Evolutionary conservation across 1,284 basidiomycete genomes (phyloP).

Genomic region (Cryptococcus wingfieldii): DNA sequence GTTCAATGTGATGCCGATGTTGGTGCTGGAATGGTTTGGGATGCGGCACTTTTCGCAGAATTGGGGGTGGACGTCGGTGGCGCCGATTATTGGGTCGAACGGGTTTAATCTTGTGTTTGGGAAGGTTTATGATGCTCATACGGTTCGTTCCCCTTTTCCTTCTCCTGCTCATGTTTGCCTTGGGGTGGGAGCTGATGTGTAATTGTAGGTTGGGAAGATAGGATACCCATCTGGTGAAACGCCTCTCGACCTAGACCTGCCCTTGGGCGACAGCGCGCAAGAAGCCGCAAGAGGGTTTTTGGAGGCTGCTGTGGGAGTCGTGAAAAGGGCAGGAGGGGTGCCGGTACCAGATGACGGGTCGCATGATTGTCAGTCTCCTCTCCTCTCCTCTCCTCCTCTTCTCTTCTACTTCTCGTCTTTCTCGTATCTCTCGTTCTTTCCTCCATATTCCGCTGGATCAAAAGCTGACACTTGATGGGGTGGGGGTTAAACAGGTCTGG

Average conservation of each 20-base stretch:
- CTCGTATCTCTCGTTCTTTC: too few relatives aligned
- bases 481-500: constrained; percentile 36
- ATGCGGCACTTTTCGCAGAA: constrained; percentile 66
- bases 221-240: neutral
- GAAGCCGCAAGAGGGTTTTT: neutral
- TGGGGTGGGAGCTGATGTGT: too few relatives aligned
- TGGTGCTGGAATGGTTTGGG: constrained; percentile 83
- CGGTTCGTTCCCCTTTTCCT: constrained; percentile 19
- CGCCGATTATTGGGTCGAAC: constrained; percentile 77
- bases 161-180: too few relatives aligned
- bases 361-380: constrained; percentile 17
- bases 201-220: neutral
- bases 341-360: constrained; percentile 13
- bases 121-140: constrained; percentile 68
- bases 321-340: constrained; percentile 12
- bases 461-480: too few relatives aligned
- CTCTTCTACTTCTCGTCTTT: neutral
- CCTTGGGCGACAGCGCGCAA: too few relatives aligned
- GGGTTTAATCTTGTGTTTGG: constrained; percentile 81
- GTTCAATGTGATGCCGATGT: constrained; percentile 71
- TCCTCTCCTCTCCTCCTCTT: neutral
- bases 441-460: neutral
- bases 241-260: too few relatives aligned
- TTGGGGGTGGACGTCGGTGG: constrained; percentile 73
- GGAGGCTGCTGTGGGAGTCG: neutral